Base-by-base conservation (phyloP, 2,329 filamentous ascomycete species). In the Metarhizium guizhouense region DNA sequence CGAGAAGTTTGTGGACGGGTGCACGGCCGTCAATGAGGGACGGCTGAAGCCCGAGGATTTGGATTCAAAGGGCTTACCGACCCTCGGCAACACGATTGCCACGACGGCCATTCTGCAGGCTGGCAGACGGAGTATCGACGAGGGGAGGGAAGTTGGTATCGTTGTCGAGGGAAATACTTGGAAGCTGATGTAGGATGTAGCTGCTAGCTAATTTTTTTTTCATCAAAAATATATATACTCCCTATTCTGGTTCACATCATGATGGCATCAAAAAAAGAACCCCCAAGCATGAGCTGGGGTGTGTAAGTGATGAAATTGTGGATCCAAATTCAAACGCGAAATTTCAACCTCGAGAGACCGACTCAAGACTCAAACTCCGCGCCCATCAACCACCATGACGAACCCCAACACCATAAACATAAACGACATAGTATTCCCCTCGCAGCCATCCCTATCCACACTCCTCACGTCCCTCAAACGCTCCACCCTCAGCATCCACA, bases 1-100 rank as follows among this genome's bases (percentile, higher is more conserved):
- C 66, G 92, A 96, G 76, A 96, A 96, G 74, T 96, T 96, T 71
- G 85, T 96, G 52, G 90, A 96, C 69, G 91, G 87, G 13, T 90
- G 90, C 67, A 84, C 84, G 48, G 82, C 84, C 6, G 76, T 96
- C 54, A 95, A 94, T 66, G 83, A 87, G 34, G 87, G 88, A 25
- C 77, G 79, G 47, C 76, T 86, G 51, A 89, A 82, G 52, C 78
- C 93, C 1, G 85, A 85, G 30, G 85, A 92, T 60, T 77, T 96
- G 36, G 92, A 96, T 64, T 79, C 80, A 62, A 85, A 92, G 64
- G 87, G 88, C 0, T 72, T 96, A 60, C 92, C 92, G 1, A 96
- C 93, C 11, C 73, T 96, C 62, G 83, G 79, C 68, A 96, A 96
- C 70, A 96, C 92, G 0, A 85, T 96, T 64, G 90, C 89, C 14